Percentiles rank a stretch among this genome's conserved stretches.
Conservation (phyloP, 441 rosid genomes). For the Bocquillonia castaneifolia region DNA sequence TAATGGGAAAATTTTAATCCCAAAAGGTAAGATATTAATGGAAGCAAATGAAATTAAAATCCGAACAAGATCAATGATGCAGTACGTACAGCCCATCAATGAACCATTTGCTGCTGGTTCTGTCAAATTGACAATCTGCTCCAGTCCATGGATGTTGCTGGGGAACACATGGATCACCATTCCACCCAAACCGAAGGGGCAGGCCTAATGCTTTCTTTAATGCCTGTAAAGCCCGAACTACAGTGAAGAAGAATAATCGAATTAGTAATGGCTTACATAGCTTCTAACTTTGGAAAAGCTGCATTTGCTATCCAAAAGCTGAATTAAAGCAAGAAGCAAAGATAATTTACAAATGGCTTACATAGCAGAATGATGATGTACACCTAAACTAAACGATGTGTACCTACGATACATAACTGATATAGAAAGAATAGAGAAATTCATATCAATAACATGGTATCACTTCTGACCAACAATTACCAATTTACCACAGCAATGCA, state of each 20-base stretch:
- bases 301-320: background rate
- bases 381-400: background rate
- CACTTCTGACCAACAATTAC: background rate
- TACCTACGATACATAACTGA: background rate
- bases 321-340: conserved; percentile 1
- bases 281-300: background rate
- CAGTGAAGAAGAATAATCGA: conserved; percentile 25
- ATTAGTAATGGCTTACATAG: conserved; percentile 13
- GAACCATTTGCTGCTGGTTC: conserved; percentile 66
- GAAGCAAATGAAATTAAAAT: conserved; percentile 16
- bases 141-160: conserved; percentile 98
- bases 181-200: conserved; percentile 95
- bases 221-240: conserved; percentile 68
- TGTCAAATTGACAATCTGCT: conserved; percentile 74
- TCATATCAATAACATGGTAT: background rate
- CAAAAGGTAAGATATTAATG: background rate
- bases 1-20: background rate
- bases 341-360: background rate
- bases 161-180: conserved; percentile 99
- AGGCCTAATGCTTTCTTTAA: conserved; percentile 67
- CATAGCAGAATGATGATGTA: background rate
- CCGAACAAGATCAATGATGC: conserved; percentile 23
- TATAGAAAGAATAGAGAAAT: background rate
- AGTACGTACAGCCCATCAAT: conserved; percentile 90
- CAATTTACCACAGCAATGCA: background rate